Conservation (phyloP, 345 rosid species). For the Euphorbia lathyris region DNA sequence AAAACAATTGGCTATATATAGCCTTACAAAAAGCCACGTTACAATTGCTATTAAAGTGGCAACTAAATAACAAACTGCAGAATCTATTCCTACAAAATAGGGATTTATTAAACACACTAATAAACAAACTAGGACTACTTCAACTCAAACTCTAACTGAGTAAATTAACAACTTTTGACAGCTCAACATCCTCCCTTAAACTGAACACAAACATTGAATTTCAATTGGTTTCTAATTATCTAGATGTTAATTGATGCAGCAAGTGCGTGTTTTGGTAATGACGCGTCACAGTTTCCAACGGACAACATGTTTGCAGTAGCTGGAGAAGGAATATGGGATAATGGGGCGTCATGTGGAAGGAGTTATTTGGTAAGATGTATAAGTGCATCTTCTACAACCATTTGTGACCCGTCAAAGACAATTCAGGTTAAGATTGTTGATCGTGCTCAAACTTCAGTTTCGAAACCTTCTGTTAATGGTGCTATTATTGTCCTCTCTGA, state of each 20-base stretch:
- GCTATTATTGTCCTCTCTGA: conserved; percentile 46
- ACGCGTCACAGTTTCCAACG: conserved; percentile 42
- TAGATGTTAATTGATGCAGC: conserved; percentile 41
- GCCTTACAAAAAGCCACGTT: too few species aligned
- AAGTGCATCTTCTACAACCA: conserved; percentile 29
- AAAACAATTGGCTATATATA: too few species aligned
- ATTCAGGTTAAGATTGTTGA: conserved; percentile 48
- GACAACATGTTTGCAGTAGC: conserved; percentile 52
- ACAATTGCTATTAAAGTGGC: too few species aligned
- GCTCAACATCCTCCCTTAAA: too few species aligned
- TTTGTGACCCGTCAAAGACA: conserved; percentile 31
- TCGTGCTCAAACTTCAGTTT: conserved; percentile 31
- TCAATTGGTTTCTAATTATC: too few species aligned
- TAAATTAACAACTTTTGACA: too few species aligned
- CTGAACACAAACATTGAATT: too few species aligned
- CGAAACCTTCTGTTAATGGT: conserved; percentile 30
- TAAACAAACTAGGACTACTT: too few species aligned
- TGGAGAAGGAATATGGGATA: conserved; percentile 65
- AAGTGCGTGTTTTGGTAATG: conserved; percentile 48
- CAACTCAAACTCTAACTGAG: too few species aligned
- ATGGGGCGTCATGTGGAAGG: conserved; percentile 60
- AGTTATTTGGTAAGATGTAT: conserved; percentile 53
- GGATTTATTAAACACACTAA: too few species aligned
- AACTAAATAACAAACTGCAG: too few species aligned
- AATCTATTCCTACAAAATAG: too few species aligned